A percentile compares a stretch with the other conserved stretches of the same genome.
These are phyloP conservation scores for Cryptococcus jaspeensis DNA, from an alignment of 1,284 basidiomycete genomes.

Conservation along the genomic window DNA sequence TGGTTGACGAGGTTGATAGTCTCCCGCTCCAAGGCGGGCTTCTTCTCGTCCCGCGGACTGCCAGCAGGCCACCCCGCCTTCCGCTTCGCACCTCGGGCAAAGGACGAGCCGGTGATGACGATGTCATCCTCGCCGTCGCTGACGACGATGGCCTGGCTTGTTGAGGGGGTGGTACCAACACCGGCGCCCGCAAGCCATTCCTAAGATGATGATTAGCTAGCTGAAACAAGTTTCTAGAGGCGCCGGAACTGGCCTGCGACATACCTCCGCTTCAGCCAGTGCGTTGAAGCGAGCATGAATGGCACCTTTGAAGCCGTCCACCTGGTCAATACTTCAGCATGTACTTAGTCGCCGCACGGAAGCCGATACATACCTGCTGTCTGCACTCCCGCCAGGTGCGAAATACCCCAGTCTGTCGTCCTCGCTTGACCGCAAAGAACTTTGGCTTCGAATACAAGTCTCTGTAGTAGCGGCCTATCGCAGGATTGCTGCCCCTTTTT, in stretches of 20 bases:
- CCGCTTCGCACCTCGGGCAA: too few species aligned
- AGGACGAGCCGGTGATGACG: too few species aligned
- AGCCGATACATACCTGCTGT: conserved; percentile 20
- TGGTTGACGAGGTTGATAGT: too few species aligned
- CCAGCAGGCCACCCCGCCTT: neutral
- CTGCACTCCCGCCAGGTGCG: conserved; percentile 25
- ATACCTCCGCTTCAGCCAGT: conserved; percentile 20
- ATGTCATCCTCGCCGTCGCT: too few species aligned
- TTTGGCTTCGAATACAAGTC: conserved; percentile 4
- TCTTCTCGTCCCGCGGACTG: neutral
- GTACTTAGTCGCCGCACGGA: neutral
- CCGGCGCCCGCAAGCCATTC: too few species aligned
- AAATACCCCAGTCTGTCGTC: conserved; percentile 33
- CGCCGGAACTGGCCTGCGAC: conserved; percentile 1
- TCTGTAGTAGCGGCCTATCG: too few species aligned
- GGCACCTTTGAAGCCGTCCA: conserved; percentile 6
- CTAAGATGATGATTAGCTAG: too few species aligned
- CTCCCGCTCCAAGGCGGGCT: neutral
- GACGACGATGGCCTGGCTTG: too few species aligned
- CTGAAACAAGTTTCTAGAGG: too few species aligned
- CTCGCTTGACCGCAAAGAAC: conserved; percentile 29
- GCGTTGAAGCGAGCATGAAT: conserved; percentile 11
- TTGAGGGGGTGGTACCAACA: too few species aligned
- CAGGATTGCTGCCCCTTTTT: too few species aligned
- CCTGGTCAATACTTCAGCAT: conserved; percentile 11